Evolutionary conservation across 2,329 filamentous ascomycete genomes (phyloP), one percentile per base, ranked within the genome.

Genomic region (Penicillium corylophilum): DNA sequence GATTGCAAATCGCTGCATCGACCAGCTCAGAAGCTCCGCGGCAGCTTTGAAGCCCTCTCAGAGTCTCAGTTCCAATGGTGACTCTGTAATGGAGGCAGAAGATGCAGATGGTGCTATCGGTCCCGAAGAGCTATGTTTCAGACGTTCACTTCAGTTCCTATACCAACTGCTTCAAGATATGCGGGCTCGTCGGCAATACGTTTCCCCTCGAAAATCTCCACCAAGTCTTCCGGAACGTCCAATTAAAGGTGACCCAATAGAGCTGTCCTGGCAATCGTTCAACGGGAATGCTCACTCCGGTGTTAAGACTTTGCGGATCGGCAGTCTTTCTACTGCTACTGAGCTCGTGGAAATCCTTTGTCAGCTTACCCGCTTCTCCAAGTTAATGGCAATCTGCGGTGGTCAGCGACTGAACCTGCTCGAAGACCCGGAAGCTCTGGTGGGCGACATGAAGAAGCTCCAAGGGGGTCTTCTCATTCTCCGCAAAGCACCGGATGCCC

Each of bases 241-340:
- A 0, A 77, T 79, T 0, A 80, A 81, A 57, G 88, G 89, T 6
- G 82, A 88, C 33, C 74, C 79, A 2, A 77, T 90, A 1, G 80
- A 83, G 45, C 78, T 94, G 16, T 85, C 84, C 46, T 93, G 89
- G 63, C 89, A 93, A 68, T 83, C 83, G 1, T 90, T 90, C 60
- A 82, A 87, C 64, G 83, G 82, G 12, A 70, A 79, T 22, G 71
- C 71, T 1, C 80, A 83, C 48, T 85, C 82, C 1, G 82, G 82
- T 12, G 79, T 90, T 23, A 79, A 80, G 60, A 75, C 78, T 1
- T 71, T 94, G 26, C 75, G 75, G 24, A 86, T 94, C 59, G 89
- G 88, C 1, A 80, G 81, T 40, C 78, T 82, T 23, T 90, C 92
- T 51, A 94, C 88, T 0, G 81, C 83, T 6, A 80, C 82, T 1